Evolutionary conservation across 2,329 filamentous ascomycete species (phyloP).

Genomic region (Penicillium sp.): DNA sequence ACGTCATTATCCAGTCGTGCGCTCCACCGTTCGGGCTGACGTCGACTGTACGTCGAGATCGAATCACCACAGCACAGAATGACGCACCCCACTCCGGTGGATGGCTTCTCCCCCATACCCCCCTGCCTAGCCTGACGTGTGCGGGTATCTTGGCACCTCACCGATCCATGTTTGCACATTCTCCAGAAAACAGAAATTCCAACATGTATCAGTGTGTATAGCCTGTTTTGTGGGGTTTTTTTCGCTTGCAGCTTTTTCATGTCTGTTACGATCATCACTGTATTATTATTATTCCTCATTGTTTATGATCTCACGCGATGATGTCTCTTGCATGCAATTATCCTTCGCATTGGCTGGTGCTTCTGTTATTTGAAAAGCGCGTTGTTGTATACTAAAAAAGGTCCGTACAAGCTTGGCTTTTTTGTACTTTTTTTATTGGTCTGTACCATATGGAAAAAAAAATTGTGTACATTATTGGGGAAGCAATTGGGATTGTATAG

Average conservation of each 20-base stretch:
- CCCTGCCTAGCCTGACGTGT: constrained; percentile 17
- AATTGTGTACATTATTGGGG: constrained; percentile 14
- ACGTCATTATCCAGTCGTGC: constrained; percentile 7
- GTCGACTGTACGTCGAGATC: constrained; percentile 22
- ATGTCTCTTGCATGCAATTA: constrained; percentile 19
- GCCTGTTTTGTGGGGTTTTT: constrained; percentile 13
- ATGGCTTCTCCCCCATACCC: neutral
- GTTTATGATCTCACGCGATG: constrained; percentile 23
- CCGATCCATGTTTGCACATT: constrained; percentile 9
- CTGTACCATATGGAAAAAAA: constrained; percentile 10
- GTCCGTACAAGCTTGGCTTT: neutral
- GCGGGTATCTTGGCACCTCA: constrained; percentile 13
- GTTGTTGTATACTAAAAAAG: constrained; percentile 9
- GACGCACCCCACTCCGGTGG: constrained; percentile 11
- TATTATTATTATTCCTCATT: constrained; percentile 18
- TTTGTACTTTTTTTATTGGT: neutral
- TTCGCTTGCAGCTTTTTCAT: constrained; percentile 22
- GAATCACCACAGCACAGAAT: constrained; percentile 11
- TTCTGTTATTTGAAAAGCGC: constrained; percentile 3
- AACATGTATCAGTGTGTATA: constrained; percentile 15
- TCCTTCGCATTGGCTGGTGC: constrained; percentile 22
- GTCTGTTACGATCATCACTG: constrained; percentile 17
- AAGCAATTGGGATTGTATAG: constrained; percentile 1
- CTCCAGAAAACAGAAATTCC: neutral
- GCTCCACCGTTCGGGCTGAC: constrained; percentile 9